These are phyloP conservation scores for Cunninghamia lanceolata DNA, from an alignment of 75 land plant genomes.

Conservation along the genomic window DNA sequence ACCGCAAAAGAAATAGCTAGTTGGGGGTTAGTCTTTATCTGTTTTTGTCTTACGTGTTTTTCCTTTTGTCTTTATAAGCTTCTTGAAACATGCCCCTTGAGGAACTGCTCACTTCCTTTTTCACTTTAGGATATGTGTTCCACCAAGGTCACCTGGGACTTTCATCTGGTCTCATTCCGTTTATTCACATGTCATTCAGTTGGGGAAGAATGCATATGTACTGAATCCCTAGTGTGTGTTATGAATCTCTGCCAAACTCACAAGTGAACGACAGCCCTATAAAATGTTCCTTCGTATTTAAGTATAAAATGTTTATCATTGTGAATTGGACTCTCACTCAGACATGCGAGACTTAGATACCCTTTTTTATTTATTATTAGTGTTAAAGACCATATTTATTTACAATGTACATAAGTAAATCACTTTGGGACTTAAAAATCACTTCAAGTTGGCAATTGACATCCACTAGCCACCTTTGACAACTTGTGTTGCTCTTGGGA, in stretches of 20 bases:
- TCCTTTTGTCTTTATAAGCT: background rate
- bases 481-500: background rate
- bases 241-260: background rate
- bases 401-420: background rate
- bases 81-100: background rate
- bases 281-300: background rate
- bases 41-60: background rate
- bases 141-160: background rate
- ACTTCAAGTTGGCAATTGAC: background rate
- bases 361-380: background rate
- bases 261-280: background rate
- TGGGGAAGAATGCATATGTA: background rate
- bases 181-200: background rate
- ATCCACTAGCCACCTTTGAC: background rate
- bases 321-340: background rate
- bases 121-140: background rate
- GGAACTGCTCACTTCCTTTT: background rate
- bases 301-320: background rate
- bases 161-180: background rate
- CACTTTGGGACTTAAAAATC: background rate
- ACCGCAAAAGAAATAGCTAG: conserved; percentile 94
- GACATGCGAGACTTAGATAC: background rate
- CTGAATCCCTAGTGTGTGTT: background rate
- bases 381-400: background rate
- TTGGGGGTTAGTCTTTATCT: conserved; percentile 70